phyloP scores from a whole-genome alignment of 768 basidiomycete species.

The Exsudoporus frostii region DNA sequence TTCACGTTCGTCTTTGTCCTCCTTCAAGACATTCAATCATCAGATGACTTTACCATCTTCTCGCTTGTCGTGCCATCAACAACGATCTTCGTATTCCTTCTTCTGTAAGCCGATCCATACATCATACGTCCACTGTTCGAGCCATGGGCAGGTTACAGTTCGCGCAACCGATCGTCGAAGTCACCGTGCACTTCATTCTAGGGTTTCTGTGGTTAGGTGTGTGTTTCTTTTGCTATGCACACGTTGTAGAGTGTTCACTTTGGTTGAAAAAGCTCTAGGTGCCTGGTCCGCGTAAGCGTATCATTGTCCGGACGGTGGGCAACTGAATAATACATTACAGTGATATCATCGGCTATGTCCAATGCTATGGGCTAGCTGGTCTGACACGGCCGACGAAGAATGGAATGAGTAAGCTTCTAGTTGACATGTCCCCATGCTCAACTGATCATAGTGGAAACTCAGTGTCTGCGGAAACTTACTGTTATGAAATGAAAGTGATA shows the following conservation, averaged over 20 bases:
- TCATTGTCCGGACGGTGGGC: neutral
- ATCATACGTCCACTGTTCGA: neutral
- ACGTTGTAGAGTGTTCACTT: constrained; percentile 1
- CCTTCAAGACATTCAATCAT: neutral
- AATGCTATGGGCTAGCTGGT: constrained; percentile 53
- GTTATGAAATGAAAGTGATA: constrained; percentile 78
- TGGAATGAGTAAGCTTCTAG: constrained; percentile 47
- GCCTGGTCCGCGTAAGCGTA: constrained; percentile 66
- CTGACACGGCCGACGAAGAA: constrained; percentile 46
- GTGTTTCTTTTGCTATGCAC: constrained; percentile 17
- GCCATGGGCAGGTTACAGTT: constrained; percentile 54
- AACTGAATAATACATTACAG: constrained; percentile 34
- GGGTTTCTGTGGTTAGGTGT: constrained; percentile 68
- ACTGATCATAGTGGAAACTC: constrained; percentile 4
- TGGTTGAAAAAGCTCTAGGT: constrained; percentile 53
- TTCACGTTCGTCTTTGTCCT: neutral
- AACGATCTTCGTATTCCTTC: constrained; percentile 60
- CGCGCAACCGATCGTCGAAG: constrained; percentile 66
- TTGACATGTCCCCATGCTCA: neutral
- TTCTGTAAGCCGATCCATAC: constrained; percentile 43
- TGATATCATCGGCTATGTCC: constrained; percentile 63
- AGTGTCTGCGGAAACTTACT: constrained; percentile 59
- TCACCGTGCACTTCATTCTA: constrained; percentile 48
- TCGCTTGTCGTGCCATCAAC: constrained; percentile 60
- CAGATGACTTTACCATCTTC: constrained; percentile 73